Evolutionary conservation across 2,329 filamentous ascomycete species (phyloP), one percentile per base, ranked within the genome.

Genomic region (Tolypocladium cylindrosporum): DNA sequence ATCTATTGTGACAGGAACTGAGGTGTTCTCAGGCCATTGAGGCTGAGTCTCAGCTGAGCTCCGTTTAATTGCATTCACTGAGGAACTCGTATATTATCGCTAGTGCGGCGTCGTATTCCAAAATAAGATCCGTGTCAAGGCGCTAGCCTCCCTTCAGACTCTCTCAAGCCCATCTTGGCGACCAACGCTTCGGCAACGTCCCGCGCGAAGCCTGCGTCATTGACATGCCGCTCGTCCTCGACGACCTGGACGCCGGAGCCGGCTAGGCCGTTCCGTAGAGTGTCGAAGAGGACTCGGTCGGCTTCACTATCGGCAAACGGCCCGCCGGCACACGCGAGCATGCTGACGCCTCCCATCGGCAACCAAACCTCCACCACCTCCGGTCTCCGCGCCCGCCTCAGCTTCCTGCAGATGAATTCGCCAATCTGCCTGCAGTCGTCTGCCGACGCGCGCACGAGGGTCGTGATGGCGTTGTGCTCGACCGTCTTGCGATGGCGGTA

Each of bases 391-490:
- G 75, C 71, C 0, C 64, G 64, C 42, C 63, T 74, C 42, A 89
- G 69, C 65, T 85, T 85, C 13, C 68, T 64, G 1, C 75, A 78
- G 48, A 89, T 80, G 55, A 82, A 82, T 1, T 67, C 63, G 1
- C 81, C 85, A n/a, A 89, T 75, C 50, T 73, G 66, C 31, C 58
- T 62, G 60, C 79, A 82, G 65, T 90, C 86, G 1, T 80, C 75
- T n/a, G 69, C 64, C 0, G 75, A 83, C 0, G 86, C 86, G 27
- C 87, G 73, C 77, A 90, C 83, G 39, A 90, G 65, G 0, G 87
- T 90, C 0, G 89, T 81, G 0, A 78, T 77, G 0, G 84, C 77
- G 65, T 89, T 90, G 66, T 90, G 87, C 64, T 83, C 80, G 62
- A 81, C 78, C n/a, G 88, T 68, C 24, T 74, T 74, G 37, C 85